A percentile compares a stretch with the other conserved stretches of the same genome.
Evolutionary conservation across 305 asterid genomes (phyloP).

Genomic region (Fraxinus angustifolia): DNA sequence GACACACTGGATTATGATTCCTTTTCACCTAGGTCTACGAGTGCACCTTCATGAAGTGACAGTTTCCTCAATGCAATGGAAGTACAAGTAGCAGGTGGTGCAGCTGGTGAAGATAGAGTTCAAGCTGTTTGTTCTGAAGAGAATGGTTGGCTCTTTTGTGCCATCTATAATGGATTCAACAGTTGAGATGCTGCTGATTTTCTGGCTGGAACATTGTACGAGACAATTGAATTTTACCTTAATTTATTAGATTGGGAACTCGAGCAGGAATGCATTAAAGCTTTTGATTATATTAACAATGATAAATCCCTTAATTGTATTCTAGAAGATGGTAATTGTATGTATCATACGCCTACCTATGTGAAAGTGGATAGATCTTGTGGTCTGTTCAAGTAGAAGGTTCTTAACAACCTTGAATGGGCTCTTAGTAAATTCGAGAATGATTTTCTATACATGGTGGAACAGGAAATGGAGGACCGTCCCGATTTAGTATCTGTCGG

Average conservation of each 20-base stretch:
- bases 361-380: conserved; percentile 12
- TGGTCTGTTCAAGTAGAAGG: conserved; percentile 39
- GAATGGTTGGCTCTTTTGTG: conserved; percentile 86
- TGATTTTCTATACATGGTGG: conserved; percentile 86
- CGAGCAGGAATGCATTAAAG: conserved; percentile 35
- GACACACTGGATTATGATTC: conserved; percentile 55
- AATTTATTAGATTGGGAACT: conserved; percentile 58
- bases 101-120: conserved; percentile 94
- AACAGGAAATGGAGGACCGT: conserved; percentile 92
- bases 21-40: conserved; percentile 44
- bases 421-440: conserved; percentile 70
- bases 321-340: background rate
- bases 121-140: conserved; percentile 93
- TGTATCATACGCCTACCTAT: background rate
- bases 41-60: conserved; percentile 51
- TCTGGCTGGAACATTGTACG: conserved; percentile 83
- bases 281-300: background rate
- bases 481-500: conserved; percentile 87
- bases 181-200: conserved; percentile 98
- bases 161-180: conserved; percentile 83
- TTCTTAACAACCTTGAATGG: conserved; percentile 57
- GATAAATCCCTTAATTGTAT: background rate
- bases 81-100: conserved; percentile 89
- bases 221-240: conserved; percentile 60
- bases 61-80: conserved; percentile 62